Conservation (phyloP, 2,329 filamentous ascomycete species). For the Grosmannia serpens region DNA sequence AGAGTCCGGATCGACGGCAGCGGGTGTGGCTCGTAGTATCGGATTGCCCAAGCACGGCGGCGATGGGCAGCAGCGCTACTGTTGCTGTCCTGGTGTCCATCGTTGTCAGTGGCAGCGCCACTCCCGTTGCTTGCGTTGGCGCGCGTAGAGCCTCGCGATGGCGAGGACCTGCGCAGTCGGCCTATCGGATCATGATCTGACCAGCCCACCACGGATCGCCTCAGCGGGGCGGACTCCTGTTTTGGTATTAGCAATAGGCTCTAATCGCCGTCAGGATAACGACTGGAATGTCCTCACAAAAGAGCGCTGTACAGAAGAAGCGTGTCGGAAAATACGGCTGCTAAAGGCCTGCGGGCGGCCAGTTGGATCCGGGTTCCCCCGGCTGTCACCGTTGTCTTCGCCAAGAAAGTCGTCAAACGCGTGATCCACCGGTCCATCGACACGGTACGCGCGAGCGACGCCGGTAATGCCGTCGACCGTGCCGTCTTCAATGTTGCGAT, state of each 20-base stretch:
- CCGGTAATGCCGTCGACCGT: neutral
- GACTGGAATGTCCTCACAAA: neutral
- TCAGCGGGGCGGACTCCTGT: neutral
- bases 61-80: neutral
- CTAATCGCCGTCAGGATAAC: neutral
- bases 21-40: neutral
- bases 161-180: neutral
- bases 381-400: neutral
- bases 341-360: neutral
- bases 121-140: neutral
- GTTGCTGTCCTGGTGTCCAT: neutral
- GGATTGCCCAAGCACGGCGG: neutral
- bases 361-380: neutral
- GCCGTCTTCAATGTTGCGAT: neutral
- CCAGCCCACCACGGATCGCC: constrained; percentile 6
- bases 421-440: neutral
- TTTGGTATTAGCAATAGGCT: neutral
- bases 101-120: neutral
- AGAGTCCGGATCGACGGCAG: constrained; percentile 4
- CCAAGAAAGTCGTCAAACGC: neutral
- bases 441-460: neutral
- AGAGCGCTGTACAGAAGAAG: neutral
- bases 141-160: neutral
- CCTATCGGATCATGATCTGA: constrained; percentile 1
- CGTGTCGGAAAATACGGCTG: neutral